Evolutionary conservation across 176 grass and related monocot species (phyloP).

Genomic region (Triticum turgidum): DNA sequence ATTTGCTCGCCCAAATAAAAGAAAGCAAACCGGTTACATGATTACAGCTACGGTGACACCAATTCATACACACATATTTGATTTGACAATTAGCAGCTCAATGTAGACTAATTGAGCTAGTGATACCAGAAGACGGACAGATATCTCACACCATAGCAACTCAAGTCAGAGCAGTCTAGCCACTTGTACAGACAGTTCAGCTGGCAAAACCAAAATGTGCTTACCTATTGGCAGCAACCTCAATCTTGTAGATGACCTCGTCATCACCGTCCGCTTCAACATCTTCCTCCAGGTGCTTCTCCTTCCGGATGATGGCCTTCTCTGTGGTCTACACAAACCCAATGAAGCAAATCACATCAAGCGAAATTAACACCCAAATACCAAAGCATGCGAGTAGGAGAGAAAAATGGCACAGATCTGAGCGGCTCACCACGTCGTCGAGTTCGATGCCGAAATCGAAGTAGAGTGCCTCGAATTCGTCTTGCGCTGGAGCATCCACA

Average conservation of each 20-base stretch:
- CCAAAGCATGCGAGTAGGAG: neutral
- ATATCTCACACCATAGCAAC: neutral
- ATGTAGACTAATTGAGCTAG: constrained; percentile 3
- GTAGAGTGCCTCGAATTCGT: constrained; percentile 77
- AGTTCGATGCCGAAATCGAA: constrained; percentile 98
- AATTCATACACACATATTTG: neutral
- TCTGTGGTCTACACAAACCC: constrained; percentile 60
- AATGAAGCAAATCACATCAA: neutral
- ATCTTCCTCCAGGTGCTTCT: constrained; percentile 79
- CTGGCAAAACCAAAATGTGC: neutral
- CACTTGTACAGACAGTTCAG: neutral
- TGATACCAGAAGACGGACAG: neutral
- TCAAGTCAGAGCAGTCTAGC: neutral
- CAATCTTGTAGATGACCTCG: constrained; percentile 96
- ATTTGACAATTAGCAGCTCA: neutral
- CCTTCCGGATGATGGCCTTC: constrained; percentile 91
- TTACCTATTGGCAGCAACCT: constrained; percentile 85
- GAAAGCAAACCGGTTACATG: neutral
- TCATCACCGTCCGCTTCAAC: constrained; percentile 50
- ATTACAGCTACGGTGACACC: neutral
- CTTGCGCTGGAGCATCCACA: constrained; percentile 50
- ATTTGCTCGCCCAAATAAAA: neutral
- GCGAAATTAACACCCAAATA: neutral
- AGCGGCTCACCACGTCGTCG: constrained; percentile 71
- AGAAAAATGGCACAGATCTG: neutral